Evolutionary conservation across 2,329 filamentous ascomycete species (phyloP).

Genomic region (Fusarium citri): DNA sequence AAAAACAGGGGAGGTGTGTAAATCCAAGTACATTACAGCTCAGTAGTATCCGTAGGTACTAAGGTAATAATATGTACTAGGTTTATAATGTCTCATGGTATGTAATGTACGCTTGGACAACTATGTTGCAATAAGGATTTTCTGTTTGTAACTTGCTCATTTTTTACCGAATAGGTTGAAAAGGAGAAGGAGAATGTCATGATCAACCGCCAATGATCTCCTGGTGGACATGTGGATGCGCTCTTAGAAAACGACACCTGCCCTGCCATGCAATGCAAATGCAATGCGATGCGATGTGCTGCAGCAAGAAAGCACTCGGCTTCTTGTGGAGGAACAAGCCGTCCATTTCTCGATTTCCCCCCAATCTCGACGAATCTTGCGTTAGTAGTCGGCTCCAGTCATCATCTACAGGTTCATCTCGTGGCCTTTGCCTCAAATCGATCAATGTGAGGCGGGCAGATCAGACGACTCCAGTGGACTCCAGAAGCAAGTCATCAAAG

Average conservation of each 20-base stretch:
- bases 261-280: constrained; percentile 40
- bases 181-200: constrained; percentile 2
- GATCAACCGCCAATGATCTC: constrained; percentile 23
- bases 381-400: constrained; percentile 24
- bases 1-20: constrained; percentile 34
- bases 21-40: constrained; percentile 9
- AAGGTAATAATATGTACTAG: too few relatives aligned
- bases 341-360: constrained; percentile 12
- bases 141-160: constrained; percentile 17
- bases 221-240: constrained; percentile 26
- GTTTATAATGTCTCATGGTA: constrained; percentile 14
- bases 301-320: constrained; percentile 25
- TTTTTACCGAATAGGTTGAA: constrained; percentile 11
- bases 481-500: constrained; percentile 31
- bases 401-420: constrained; percentile 33
- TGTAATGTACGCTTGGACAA: constrained; percentile 41
- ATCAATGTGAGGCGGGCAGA: constrained; percentile 35
- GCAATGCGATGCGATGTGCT: constrained; percentile 35
- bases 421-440: constrained; percentile 28
- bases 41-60: too few relatives aligned
- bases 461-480: constrained; percentile 18
- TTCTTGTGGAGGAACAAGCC: constrained; percentile 31
- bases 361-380: constrained; percentile 39
- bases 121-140: constrained; percentile 21
- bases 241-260: constrained; percentile 30